Percentiles rank a stretch among this genome's conserved stretches.
These are phyloP conservation scores for Catunica adiposa DNA, from an alignment of 2,329 filamentous ascomycete species.

Conservation along the genomic window DNA sequence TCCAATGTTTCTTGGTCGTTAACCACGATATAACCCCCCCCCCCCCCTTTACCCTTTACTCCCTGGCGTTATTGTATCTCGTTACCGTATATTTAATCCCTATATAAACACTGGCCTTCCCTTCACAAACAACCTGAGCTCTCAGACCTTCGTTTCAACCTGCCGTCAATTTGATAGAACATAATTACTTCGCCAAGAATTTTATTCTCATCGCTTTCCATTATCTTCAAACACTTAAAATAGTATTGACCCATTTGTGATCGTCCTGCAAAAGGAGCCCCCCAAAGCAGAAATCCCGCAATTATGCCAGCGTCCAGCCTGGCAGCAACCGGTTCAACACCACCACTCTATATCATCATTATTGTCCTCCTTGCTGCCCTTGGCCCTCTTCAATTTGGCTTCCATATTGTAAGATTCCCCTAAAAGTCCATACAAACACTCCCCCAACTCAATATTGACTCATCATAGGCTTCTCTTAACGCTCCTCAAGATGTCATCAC, in stretches of 20 bases:
- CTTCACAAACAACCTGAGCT: too few species aligned
- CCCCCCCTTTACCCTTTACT: too few species aligned
- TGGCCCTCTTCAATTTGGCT: conserved; percentile 86
- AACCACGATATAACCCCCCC: too few species aligned
- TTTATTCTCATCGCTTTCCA: too few species aligned
- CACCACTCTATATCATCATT: conserved; percentile 52
- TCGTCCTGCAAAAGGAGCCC: too few species aligned
- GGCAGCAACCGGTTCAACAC: background rate
- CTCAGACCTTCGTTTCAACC: background rate
- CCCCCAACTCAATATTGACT: background rate
- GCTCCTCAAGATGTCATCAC: conserved; percentile 87
- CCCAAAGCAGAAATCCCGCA: background rate
- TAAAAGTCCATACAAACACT: background rate
- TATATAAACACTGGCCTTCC: too few species aligned
- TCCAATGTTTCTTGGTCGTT: too few species aligned
- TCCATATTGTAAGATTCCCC: conserved; percentile 53
- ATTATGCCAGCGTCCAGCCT: background rate
- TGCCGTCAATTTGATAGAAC: background rate
- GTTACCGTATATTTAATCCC: too few species aligned
- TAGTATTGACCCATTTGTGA: too few species aligned
- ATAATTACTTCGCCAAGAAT: too few species aligned
- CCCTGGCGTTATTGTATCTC: too few species aligned
- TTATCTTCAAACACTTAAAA: too few species aligned
- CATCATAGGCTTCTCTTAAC: conserved; percentile 80
- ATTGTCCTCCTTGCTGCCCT: conserved; percentile 62